Percentiles rank a stretch among this genome's conserved stretches.
Evolutionary conservation across 148 eudicot genomes (phyloP).

Genomic region (Drosera capensis): DNA sequence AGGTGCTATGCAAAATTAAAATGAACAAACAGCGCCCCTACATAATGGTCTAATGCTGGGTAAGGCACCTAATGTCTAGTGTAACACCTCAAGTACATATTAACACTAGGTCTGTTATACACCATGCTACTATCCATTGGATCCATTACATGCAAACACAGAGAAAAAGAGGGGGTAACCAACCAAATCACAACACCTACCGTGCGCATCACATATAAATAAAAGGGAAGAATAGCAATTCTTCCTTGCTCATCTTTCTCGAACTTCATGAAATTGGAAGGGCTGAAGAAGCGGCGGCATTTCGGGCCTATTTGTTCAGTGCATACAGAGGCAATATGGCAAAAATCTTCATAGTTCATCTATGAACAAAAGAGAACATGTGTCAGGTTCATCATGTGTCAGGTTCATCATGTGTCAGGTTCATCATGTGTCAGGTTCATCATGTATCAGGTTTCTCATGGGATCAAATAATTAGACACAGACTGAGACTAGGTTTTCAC

Average conservation of each 20-base stretch:
- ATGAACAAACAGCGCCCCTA: no score
- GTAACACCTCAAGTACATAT: no score
- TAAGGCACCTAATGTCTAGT: no score
- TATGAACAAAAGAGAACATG: constrained; percentile 11
- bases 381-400: constrained; percentile 1
- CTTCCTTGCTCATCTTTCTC: constrained; percentile 97
- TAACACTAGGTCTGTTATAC: no score
- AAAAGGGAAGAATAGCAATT: constrained; percentile 93
- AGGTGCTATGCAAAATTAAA: no score
- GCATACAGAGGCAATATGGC: constrained; percentile 97
- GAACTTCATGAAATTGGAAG: constrained; percentile 98
- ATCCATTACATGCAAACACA: not conserved
- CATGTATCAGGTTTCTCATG: no score
- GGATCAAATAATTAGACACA: not conserved
- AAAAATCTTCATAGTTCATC: constrained; percentile 99
- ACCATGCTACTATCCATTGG: no score
- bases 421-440: not conserved
- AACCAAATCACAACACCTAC: constrained; percentile 20
- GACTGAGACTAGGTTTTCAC: no score
- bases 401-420: constrained; percentile 1
- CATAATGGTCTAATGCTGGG: no score
- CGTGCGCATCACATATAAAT: constrained; percentile 99
- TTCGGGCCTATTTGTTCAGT: constrained; percentile 99
- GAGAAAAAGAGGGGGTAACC: not conserved
- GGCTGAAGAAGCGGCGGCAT: constrained; percentile 93